A percentile compares a stretch with the other conserved stretches of the same genome.
Conservation (phyloP, 768 basidiomycete species). For the Suillus hirtellus region DNA sequence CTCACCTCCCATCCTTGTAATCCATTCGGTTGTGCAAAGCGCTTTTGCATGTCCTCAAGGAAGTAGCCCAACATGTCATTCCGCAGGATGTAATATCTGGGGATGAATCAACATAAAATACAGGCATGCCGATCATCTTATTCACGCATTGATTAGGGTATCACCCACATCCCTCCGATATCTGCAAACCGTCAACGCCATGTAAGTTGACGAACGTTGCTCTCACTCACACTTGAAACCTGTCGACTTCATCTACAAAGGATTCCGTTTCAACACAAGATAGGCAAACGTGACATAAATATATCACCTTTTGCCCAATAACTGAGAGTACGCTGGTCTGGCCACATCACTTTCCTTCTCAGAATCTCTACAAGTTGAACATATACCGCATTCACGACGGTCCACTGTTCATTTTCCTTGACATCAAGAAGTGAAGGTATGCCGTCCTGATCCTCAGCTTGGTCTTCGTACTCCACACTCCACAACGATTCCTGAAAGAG, state of each 20-base stretch:
- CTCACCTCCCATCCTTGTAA: slow-evolving; percentile 74
- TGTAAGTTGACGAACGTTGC: not conserved
- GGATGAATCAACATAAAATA: slow-evolving; percentile 14
- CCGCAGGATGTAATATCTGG: slow-evolving; percentile 85
- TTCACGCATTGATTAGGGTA: slow-evolving; percentile 85
- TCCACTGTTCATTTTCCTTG: slow-evolving; percentile 43
- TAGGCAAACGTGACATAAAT: not conserved
- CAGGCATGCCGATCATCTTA: slow-evolving; percentile 10
- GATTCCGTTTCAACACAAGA: slow-evolving; percentile 3
- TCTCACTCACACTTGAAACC: slow-evolving; percentile 68
- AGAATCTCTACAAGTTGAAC: slow-evolving; percentile 72
- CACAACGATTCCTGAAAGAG: slow-evolving; percentile 86
- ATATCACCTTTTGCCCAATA: slow-evolving; percentile 71
- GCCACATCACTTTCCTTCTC: slow-evolving; percentile 76
- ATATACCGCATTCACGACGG: slow-evolving; percentile 74
- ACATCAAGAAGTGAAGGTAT: slow-evolving; percentile 18
- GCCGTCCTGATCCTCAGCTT: slow-evolving; percentile 31
- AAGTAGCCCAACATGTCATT: slow-evolving; percentile 79
- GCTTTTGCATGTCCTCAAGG: slow-evolving; percentile 59
- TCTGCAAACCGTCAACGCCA: slow-evolving; percentile 36
- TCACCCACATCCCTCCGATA: slow-evolving; percentile 87
- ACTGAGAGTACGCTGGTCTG: slow-evolving; percentile 41
- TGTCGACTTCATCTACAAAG: slow-evolving; percentile 70
- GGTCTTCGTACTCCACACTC: slow-evolving; percentile 56
- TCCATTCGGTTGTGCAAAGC: slow-evolving; percentile 46